phyloP scores from a whole-genome alignment of 192 early-diverging fungal species.

The Powellomyces hirtus region DNA sequence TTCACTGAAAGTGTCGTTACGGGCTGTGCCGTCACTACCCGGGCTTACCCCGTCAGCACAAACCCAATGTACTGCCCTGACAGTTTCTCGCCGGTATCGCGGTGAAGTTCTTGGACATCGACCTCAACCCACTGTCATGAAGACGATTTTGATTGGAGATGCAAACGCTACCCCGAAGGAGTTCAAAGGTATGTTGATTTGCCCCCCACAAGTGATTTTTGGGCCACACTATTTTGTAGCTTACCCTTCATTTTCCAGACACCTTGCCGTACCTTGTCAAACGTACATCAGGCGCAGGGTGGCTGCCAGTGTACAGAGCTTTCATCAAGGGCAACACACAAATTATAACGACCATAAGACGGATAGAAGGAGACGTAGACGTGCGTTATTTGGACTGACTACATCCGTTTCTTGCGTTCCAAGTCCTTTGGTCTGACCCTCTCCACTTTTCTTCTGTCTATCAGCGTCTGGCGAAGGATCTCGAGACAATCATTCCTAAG shows the following conservation, averaged over 20 bases:
- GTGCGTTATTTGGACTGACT: conserved; percentile 7
- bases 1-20: too few species aligned
- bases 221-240: neutral
- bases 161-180: neutral
- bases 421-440: neutral
- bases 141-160: conserved; percentile 19
- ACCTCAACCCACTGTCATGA: conserved; percentile 5
- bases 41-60: too few species aligned
- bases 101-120: conserved; percentile 22
- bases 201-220: neutral
- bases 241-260: neutral
- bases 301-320: conserved; percentile 33
- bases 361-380: conserved; percentile 28
- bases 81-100: too few species aligned
- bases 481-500: conserved; percentile 17
- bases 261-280: conserved; percentile 23
- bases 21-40: too few species aligned
- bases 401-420: neutral
- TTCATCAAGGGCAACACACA: conserved; percentile 20
- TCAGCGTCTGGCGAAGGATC: conserved; percentile 32
- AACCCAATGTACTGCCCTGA: too few species aligned
- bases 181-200: neutral
- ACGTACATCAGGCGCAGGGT: conserved; percentile 19
- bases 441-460: neutral
- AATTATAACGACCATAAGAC: conserved; percentile 25